These are phyloP conservation scores for Yarrowia deformans DNA, from an alignment of 805 yeast species.

Conservation along the genomic window DNA sequence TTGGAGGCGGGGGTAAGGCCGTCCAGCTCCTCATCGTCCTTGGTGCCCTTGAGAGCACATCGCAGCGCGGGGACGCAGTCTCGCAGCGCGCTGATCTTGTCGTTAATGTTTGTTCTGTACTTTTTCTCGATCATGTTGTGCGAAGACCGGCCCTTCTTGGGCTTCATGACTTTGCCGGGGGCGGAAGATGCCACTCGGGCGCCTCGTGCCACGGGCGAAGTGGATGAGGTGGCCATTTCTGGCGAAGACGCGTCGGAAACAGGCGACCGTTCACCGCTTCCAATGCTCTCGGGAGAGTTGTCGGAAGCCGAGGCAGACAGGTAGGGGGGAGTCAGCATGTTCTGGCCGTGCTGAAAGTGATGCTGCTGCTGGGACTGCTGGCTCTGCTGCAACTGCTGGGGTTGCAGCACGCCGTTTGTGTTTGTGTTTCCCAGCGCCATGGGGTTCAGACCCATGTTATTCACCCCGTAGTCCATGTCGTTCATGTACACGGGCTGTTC, in stretches of 20 bases:
- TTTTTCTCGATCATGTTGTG: constrained; percentile 85
- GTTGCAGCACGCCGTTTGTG: constrained; percentile 20
- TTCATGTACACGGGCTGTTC: constrained; percentile 31
- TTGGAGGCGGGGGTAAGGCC: constrained; percentile 79
- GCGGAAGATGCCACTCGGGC: constrained; percentile 39
- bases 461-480: constrained; percentile 17
- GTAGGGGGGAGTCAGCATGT: constrained; percentile 36
- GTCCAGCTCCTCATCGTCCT: constrained; percentile 61
- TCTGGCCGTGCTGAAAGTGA: constrained; percentile 7
- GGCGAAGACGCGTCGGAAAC: constrained; percentile 34
- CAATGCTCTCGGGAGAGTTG: constrained; percentile 20
- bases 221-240: constrained; percentile 17
- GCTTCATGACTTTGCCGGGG: constrained; percentile 46
- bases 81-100: constrained; percentile 70
- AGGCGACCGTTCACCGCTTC: constrained; percentile 8
- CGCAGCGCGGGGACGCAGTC: constrained; percentile 81
- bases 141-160: constrained; percentile 59
- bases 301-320: constrained; percentile 17
- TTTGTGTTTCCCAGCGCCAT: constrained; percentile 18
- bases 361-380: constrained; percentile 3
- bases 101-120: constrained; percentile 77
- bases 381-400: constrained; percentile 24
- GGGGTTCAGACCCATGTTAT: constrained; percentile 27
- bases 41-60: constrained; percentile 60
- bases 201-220: constrained; percentile 18